These are phyloP conservation scores for Neoboletus brunneissimus DNA, from an alignment of 768 basidiomycete genomes.

Conservation along the genomic window DNA sequence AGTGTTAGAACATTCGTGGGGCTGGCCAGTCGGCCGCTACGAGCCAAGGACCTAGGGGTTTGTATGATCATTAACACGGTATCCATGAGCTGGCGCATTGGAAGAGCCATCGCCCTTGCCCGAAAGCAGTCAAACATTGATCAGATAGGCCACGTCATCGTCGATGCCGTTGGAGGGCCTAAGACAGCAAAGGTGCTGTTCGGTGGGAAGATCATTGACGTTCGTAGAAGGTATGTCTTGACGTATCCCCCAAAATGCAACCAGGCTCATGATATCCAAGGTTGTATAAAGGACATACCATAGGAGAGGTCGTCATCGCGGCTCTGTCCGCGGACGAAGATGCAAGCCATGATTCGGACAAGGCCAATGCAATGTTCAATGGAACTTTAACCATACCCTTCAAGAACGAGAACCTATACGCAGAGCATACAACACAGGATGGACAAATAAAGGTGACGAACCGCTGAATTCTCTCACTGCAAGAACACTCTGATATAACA, in stretches of 20 bases:
- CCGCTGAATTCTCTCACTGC: background rate
- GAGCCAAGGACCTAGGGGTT: constrained; percentile 33
- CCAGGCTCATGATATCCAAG: constrained; percentile 6
- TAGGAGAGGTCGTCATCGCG: constrained; percentile 36
- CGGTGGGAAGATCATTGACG: constrained; percentile 58
- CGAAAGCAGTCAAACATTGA: constrained; percentile 45
- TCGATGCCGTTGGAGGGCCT: constrained; percentile 36
- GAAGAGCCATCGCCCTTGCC: constrained; percentile 53
- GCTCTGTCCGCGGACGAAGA: constrained; percentile 29
- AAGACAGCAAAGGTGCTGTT: constrained; percentile 45
- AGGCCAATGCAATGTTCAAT: constrained; percentile 20
- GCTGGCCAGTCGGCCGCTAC: constrained; percentile 40
- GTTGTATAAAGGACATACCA: constrained; percentile 39
- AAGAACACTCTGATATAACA: constrained; percentile 1
- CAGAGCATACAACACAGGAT: constrained; percentile 37
- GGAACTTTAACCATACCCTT: constrained; percentile 50
- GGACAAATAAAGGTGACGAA: constrained; percentile 21
- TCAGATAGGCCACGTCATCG: constrained; percentile 34
- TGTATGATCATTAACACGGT: constrained; percentile 51
- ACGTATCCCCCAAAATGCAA: background rate
- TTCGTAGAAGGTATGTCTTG: constrained; percentile 34
- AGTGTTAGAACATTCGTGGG: constrained; percentile 42
- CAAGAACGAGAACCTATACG: constrained; percentile 61
- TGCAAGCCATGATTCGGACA: constrained; percentile 24
- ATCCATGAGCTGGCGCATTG: constrained; percentile 62